Conservation (phyloP, 352 stramenopile genomes). For the Globisporangium emineosum region DNA sequence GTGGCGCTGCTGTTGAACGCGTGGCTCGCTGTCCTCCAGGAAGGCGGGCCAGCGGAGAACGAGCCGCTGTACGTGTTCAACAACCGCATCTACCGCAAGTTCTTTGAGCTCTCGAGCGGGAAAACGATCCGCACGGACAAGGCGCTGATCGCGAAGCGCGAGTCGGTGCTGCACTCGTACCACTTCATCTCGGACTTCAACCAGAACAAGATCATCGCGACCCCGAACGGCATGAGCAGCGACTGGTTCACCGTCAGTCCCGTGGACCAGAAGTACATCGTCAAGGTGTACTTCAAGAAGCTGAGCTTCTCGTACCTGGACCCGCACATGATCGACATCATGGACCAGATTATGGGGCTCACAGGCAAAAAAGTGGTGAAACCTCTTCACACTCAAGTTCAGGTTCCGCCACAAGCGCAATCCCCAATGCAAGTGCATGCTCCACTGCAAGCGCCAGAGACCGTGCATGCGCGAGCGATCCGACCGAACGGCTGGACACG, state of each 20-base stretch:
- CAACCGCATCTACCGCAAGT: constrained; percentile 17
- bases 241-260: constrained; percentile 15
- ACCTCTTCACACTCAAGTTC: too few species aligned
- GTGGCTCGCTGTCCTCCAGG: not conserved
- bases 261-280: constrained; percentile 13
- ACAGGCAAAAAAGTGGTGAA: not conserved
- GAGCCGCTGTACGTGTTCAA: constrained; percentile 16
- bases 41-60: constrained; percentile 8
- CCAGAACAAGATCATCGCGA: constrained; percentile 2
- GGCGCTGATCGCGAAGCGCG: constrained; percentile 16
- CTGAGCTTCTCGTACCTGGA: constrained; percentile 18
- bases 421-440: not conserved
- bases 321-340: constrained; percentile 1
- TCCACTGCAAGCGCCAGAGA: not conserved
- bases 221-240: not conserved
- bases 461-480: not conserved
- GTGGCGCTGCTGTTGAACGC: constrained; percentile 9
- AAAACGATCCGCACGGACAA: constrained; percentile 14
- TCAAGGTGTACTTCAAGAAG: constrained; percentile 18
- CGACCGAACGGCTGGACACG: constrained; percentile 15
- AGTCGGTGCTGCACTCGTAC: constrained; percentile 17
- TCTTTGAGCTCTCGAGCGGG: constrained; percentile 10
- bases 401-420: not conserved
- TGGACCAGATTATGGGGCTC: constrained; percentile 11
- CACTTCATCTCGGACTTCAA: constrained; percentile 19